Base-by-base conservation (phyloP, 2,329 filamentous ascomycete species). In the Monosporascus cannonballus region DNA sequence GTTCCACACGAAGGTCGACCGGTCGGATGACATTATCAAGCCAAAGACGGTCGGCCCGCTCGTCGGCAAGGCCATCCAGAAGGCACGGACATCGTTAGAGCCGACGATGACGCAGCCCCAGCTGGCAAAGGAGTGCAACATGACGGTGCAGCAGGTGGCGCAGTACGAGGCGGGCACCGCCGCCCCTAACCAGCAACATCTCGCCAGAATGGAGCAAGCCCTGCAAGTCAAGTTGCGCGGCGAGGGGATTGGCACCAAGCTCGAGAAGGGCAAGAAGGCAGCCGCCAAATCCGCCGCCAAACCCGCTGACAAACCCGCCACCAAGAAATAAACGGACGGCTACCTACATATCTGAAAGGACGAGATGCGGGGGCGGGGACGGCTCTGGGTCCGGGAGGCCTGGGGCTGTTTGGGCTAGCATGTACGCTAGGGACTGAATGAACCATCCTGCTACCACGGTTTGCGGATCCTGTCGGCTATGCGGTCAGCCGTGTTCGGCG, bases 91-190 rank as follows among this genome's bases (percentile, higher is more conserved):
- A 69, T 84, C 87, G 69, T 86, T 90, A 70, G 88, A 88, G 73
- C 91, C 92, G 73, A 94, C 96, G 77, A 93, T 97, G 90, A 95
- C 92, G 53, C 94, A 97, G 75, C 95, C 95, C 73, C 81, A 86
- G 61, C 77, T 86, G 41, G 93, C 92, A 56, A 90, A 87, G 60
- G 90, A 90, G 76, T 92, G 89, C 79, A 96, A 96, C 79, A 91
- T 87, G 56, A 93, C 89, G 42, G 83, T 86, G 58, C 88, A 87
- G 67, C 86, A 91, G 64, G 91, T 96, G 67, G 93, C 97, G 84
- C 81, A 86, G 61, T 34, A 34, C 30, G 30, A 34, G 11, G 11
- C 30, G 30, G 91, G 88, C 62, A 81, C 77, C 63, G 91, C 85
- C 53, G 66, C 81, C 46, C 92, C 88, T 53, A 91, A 96, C 75